Base-by-base conservation (phyloP, 2,329 filamentous ascomycete species). In the Fusarium sterilihyphosum region DNA sequence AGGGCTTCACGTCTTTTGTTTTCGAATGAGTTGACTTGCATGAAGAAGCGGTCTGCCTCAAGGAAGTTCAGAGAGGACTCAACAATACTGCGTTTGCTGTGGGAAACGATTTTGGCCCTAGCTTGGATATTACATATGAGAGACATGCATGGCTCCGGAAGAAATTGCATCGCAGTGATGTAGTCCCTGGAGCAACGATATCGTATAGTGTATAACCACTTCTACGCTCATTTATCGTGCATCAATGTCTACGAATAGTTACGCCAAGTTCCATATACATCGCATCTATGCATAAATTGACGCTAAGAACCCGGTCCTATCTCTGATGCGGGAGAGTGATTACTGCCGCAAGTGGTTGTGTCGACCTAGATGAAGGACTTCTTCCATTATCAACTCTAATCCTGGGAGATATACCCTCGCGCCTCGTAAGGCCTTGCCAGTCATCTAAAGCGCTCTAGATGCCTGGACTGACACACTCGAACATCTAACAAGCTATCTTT, bases 1-100 rank as follows among this genome's bases (percentile, higher is more conserved):
- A 83, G 78, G 44, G 38, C 59, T 50, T 44, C 35, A 44, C 11
- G 29, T 24, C 9, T 47, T 54, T 62, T 38, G 13, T 61, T 60
- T n/a, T 22, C n/a, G 35, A 57, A 60, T 61, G 31, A 40, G 37
- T 60, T 57, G 56, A 68, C 35, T 57, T 60, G 31, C 66, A 52
- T 35, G 31, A 35, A 66, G 62, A 53, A 53, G 56, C 44, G 60
- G 59, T 62, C 43, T 73, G 29, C 44, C 22, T 44, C 17, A 12
- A 35, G 46, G n/a, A 50, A 37, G 47, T 43, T 37, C 41, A 47
- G 44, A 44, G 18, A 54, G 52, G 33, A 22, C 40, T 43, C 24
- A 53, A 20, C 20, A 47, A 49, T 16, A 44, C 24, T 57, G 52
- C 52, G 52, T 63, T 61, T 70, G 52, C 46, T 31, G 57, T 26